A percentile compares a stretch with the other conserved stretches of the same genome.
These are phyloP conservation scores for Colletotrichum incanum DNA, from an alignment of 2,329 filamentous ascomycete genomes.

Conservation along the genomic window DNA sequence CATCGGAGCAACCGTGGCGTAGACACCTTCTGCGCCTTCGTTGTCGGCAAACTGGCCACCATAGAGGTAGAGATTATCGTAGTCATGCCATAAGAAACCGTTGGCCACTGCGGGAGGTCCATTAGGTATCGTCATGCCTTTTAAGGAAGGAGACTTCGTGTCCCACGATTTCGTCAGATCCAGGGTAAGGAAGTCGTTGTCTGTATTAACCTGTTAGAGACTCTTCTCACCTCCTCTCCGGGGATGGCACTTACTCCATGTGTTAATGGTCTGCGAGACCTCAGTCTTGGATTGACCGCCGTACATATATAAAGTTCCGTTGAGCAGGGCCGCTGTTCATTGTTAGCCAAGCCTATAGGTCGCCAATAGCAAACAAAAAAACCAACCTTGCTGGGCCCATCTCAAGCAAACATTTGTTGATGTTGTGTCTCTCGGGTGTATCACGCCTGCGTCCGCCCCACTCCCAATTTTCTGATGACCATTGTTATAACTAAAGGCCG, in stretches of 20 bases:
- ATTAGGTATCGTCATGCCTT: slow-evolving; percentile 74
- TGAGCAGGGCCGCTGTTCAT: slow-evolving; percentile 73
- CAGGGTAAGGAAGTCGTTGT: slow-evolving; percentile 81
- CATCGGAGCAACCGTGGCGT: slow-evolving; percentile 69
- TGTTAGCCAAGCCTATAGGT: slow-evolving; percentile 1
- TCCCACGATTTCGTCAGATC: slow-evolving; percentile 83
- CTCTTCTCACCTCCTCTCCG: accelerated
- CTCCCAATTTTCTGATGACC: slow-evolving; percentile 57
- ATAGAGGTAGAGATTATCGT: slow-evolving; percentile 79
- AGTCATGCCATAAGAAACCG: slow-evolving; percentile 84
- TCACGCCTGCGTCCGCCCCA: slow-evolving; percentile 65
- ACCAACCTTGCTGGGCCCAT: slow-evolving; percentile 76
- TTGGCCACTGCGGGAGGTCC: slow-evolving; percentile 81
- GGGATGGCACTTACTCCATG: slow-evolving; percentile 73
- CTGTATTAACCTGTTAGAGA: slow-evolving; percentile 52
- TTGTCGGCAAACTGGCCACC: slow-evolving; percentile 81
- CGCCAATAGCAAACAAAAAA: neutral
- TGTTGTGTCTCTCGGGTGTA: slow-evolving; percentile 49
- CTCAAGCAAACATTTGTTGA: slow-evolving; percentile 70
- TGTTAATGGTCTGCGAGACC: slow-evolving; percentile 72
- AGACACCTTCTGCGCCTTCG: slow-evolving; percentile 54
- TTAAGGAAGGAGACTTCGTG: slow-evolving; percentile 73
- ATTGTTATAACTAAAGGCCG: slow-evolving; percentile 61
- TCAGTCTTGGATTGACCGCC: slow-evolving; percentile 76
- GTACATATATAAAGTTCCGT: slow-evolving; percentile 84